Base-by-base conservation (phyloP, 306 rosid species). In the Prinsepia uniflora region DNA sequence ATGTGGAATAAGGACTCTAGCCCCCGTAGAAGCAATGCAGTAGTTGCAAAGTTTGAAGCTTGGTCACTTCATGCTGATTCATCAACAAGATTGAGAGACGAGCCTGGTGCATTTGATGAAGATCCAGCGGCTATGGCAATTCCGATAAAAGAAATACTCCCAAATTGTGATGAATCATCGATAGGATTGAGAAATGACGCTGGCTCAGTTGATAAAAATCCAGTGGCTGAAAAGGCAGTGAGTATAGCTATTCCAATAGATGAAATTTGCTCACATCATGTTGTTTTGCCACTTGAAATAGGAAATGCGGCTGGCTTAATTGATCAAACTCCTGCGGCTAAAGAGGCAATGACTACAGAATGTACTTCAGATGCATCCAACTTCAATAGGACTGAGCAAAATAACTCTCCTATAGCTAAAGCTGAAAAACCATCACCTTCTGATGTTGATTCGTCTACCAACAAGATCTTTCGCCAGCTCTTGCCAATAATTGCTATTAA, bases 361-460 rank as follows among this genome's bases (percentile, higher is more conserved):
- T 67, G 45, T 68, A 41, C 80, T 78, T 75, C 68, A 30, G 63
- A 76, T 70, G 53, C 73, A 48, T 69, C 74, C 15, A 83, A 81
- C 19, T 61, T 60, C 61, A 66, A 71, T 64, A 59, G 55, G 40
- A 63, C 63, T 14, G 53, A 48, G 58, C 72, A 75, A 73, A 79
- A 14, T 64, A 60, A 64, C 72, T 68, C 22, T 78, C 65, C 49
- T 36, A 65, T 72, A 63, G 65, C 59, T 63, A 70, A 41, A 45
- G 70, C 72, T 14, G 76, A 67, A 56, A 67, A 42, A 2, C 46
- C 30, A 50, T 18, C 75, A 18, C 22, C n/a, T 70, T 52, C 77
- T 2, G 68, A 49, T 43, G 72, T 61, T 8, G 39, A 34, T 73
- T 22, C 66, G 72, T 60, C 65, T 39, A 45, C 39, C 11, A 67